phyloP scores from a whole-genome alignment of 78 protist genomes.

The Acrasis kona region DNA sequence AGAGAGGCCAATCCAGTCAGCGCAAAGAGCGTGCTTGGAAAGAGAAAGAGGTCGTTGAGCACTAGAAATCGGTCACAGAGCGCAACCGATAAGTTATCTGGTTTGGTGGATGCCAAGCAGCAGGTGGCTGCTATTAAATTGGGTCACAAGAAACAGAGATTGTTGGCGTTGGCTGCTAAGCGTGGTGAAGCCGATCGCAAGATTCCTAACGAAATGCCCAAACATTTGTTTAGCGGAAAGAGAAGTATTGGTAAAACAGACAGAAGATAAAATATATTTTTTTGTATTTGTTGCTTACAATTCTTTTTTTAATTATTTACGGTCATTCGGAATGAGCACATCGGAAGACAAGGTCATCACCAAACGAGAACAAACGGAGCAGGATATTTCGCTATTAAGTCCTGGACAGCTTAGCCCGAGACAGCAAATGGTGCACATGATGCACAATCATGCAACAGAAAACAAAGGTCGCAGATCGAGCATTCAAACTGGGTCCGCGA shows the following conservation, averaged over 20 bases:
- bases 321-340: too few relatives aligned
- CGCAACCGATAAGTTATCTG: not conserved
- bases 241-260: constrained; percentile 60
- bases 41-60: not conserved
- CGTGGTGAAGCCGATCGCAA: constrained; percentile 83
- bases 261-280: constrained; percentile 60
- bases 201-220: constrained; percentile 66
- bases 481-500: too few relatives aligned
- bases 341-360: too few relatives aligned
- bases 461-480: too few relatives aligned
- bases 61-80: not conserved
- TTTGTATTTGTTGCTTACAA: not conserved
- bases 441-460: too few relatives aligned
- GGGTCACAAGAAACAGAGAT: constrained; percentile 5
- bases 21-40: not conserved
- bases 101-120: not conserved
- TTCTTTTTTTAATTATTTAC: too few relatives aligned
- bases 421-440: too few relatives aligned
- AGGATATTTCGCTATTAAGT: too few relatives aligned
- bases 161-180: constrained; percentile 22
- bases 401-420: too few relatives aligned
- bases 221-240: constrained; percentile 90
- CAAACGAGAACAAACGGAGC: too few relatives aligned
- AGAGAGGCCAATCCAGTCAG: not conserved
- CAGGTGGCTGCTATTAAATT: constrained; percentile 27